Evolutionary conservation across 345 rosid genomes (phyloP).

Genomic region (Syzygium aqueum): DNA sequence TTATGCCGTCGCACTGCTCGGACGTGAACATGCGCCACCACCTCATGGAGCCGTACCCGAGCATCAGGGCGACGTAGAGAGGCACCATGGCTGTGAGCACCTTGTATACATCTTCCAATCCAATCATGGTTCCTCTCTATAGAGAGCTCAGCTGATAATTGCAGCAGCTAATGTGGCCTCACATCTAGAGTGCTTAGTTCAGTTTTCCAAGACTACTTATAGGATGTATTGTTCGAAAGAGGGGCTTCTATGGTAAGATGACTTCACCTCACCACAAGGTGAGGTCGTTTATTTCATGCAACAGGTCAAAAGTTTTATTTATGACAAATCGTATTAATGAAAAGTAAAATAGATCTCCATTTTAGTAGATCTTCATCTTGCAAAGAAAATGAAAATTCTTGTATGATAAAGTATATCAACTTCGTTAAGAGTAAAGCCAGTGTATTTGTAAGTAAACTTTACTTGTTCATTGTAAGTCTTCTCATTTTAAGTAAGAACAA

Average conservation of each 20-base stretch:
- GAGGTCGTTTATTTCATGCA: neutral
- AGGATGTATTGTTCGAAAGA: neutral
- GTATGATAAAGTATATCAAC: neutral
- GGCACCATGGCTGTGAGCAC: constrained; percentile 78
- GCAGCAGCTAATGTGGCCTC: neutral
- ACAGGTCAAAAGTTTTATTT: neutral
- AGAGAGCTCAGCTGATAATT: neutral
- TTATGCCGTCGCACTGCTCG: constrained; percentile 76
- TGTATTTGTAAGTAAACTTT: neutral
- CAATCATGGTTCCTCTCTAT: constrained; percentile 35
- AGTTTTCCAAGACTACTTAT: neutral
- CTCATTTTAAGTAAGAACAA: neutral
- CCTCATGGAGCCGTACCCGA: constrained; percentile 81
- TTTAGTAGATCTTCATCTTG: neutral
- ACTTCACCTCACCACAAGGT: neutral
- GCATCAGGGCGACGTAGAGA: constrained; percentile 57
- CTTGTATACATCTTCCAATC: constrained; percentile 69
- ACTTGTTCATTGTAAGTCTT: neutral
- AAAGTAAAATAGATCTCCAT: neutral
- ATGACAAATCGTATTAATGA: neutral
- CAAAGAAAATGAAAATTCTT: neutral
- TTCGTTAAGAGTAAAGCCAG: neutral
- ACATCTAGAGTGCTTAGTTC: neutral
- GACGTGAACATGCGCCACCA: constrained; percentile 78
- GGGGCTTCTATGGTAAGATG: neutral